Evolutionary conservation across 2,329 filamentous ascomycete species (phyloP).

Genomic region (Aspergillus spinulosporus): DNA sequence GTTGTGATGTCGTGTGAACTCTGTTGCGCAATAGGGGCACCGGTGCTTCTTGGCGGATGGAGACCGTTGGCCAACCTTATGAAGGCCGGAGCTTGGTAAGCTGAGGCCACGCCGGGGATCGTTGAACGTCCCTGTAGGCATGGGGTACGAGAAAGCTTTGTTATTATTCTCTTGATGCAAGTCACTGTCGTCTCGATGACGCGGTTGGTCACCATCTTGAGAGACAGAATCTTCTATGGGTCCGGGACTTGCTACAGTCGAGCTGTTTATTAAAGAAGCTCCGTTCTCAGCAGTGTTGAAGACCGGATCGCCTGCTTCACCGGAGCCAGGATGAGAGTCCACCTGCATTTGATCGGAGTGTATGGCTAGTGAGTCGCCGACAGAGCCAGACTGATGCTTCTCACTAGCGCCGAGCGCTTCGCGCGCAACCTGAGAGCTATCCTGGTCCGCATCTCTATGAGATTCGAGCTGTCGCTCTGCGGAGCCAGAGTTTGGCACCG

Average conservation of each 20-base stretch:
- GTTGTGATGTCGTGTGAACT: conserved; percentile 96
- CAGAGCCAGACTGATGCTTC: conserved; percentile 37
- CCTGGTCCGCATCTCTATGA: conserved; percentile 36
- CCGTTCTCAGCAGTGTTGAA: conserved; percentile 55
- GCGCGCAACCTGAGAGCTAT: conserved; percentile 43
- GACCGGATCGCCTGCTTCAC: conserved; percentile 45
- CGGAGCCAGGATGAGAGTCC: conserved; percentile 54
- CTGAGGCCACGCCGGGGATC: conserved; percentile 61
- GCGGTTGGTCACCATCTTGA: conserved; percentile 45
- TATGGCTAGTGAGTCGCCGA: conserved; percentile 53
- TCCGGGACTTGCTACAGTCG: conserved; percentile 50
- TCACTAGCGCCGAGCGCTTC: conserved; percentile 43
- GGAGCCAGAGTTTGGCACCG: conserved; percentile 59
- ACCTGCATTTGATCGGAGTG: conserved; percentile 48
- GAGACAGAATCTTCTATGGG: conserved; percentile 48
- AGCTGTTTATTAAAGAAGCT: conserved; percentile 53
- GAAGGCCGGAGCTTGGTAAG: conserved; percentile 56
- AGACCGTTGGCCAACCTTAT: conserved; percentile 63
- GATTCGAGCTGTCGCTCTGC: conserved; percentile 33
- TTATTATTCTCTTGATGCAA: conserved; percentile 45
- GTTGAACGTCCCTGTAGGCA: conserved; percentile 52
- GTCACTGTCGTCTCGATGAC: conserved; percentile 38
- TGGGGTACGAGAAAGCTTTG: conserved; percentile 64
- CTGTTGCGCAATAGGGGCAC: conserved; percentile 93
- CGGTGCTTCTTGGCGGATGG: conserved; percentile 87